Evolutionary conservation across 2,329 filamentous ascomycete species (phyloP).

Genomic region (Neofusicoccum sp.): DNA sequence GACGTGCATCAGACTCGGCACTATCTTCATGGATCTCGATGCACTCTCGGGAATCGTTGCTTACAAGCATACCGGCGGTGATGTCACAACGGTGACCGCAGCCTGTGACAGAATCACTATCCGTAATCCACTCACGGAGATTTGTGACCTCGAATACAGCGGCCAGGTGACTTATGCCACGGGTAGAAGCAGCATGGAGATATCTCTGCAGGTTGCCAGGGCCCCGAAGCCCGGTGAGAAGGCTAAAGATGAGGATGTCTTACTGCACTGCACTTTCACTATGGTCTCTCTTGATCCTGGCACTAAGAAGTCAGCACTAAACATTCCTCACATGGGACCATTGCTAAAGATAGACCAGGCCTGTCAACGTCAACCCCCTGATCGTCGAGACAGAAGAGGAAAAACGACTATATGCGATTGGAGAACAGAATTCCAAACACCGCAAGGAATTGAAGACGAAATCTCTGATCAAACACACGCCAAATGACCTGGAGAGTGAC

Average conservation of each 20-base stretch:
- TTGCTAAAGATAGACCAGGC: constrained; percentile 39
- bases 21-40: constrained; percentile 79
- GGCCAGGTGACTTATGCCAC: constrained; percentile 71
- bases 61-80: constrained; percentile 71
- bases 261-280: constrained; percentile 74
- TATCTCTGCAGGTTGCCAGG: constrained; percentile 73
- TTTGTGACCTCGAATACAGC: constrained; percentile 76
- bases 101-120: constrained; percentile 68
- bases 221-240: constrained; percentile 62
- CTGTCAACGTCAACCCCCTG: constrained; percentile 64
- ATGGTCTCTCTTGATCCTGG: constrained; percentile 74
- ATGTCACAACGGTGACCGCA: constrained; percentile 65
- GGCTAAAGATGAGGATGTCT: constrained; percentile 60
- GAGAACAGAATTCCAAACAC: constrained; percentile 66
- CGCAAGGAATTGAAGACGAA: constrained; percentile 65
- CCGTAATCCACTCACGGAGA: constrained; percentile 71
- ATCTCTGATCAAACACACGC: constrained; percentile 66
- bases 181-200: constrained; percentile 72
- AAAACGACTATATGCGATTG: constrained; percentile 62
- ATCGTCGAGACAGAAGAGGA: constrained; percentile 67
- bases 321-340: neutral
- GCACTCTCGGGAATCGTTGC: constrained; percentile 76
- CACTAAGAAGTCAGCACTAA: constrained; percentile 59
- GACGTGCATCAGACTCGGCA: constrained; percentile 57
- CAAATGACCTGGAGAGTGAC: constrained; percentile 70